These are phyloP conservation scores for Guadua angustifolia DNA, from an alignment of 176 grass and related monocot species.

Conservation along the genomic window DNA sequence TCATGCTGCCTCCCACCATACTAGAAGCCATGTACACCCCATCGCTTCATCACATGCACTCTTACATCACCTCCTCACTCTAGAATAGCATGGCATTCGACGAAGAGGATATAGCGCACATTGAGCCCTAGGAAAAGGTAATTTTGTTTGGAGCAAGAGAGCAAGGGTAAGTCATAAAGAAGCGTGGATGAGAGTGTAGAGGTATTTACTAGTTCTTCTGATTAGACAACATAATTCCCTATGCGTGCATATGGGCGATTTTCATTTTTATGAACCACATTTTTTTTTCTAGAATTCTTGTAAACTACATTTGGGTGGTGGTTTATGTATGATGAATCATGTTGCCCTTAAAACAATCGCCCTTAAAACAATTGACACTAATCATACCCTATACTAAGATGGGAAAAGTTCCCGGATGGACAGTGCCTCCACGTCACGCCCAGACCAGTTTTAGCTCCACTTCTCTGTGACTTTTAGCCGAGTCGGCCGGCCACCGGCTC, in stretches of 20 bases:
- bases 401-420: too few species aligned
- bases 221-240: too few species aligned
- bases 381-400: neutral
- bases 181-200: neutral
- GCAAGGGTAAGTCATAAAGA: neutral
- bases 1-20: neutral
- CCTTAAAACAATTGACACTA: neutral
- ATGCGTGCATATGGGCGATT: neutral
- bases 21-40: neutral
- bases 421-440: too few species aligned
- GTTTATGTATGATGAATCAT: neutral
- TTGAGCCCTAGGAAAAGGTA: neutral
- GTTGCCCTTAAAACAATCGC: neutral
- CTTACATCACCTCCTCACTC: neutral
- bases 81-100: neutral
- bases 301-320: neutral
- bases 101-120: neutral
- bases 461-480: too few species aligned
- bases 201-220: neutral
- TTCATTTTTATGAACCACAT: neutral
- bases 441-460: too few species aligned
- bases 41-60: neutral
- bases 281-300: neutral
- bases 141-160: neutral
- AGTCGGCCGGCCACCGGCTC: too few species aligned